These are phyloP conservation scores for Pseudocercospora fuligena DNA, from an alignment of 2,329 filamentous ascomycete species.

Conservation along the genomic window DNA sequence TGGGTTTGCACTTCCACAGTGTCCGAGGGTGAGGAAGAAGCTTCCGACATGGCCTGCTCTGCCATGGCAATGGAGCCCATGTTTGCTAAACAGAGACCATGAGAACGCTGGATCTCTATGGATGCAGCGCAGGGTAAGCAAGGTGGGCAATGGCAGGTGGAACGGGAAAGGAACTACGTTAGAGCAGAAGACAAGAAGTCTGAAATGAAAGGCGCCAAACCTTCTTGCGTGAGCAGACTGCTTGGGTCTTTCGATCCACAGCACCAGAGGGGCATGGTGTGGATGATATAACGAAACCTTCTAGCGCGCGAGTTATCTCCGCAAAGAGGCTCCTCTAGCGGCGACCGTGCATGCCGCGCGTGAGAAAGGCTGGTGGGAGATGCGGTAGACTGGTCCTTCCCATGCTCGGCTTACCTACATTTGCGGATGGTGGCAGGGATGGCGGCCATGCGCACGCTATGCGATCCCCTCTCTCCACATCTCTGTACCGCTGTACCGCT, in stretches of 20 bases:
- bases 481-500: conserved; percentile 2
- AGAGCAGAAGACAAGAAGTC: conserved; percentile 14
- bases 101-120: conserved; percentile 3
- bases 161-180: conserved; percentile 22
- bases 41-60: conserved; percentile 33
- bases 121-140: conserved; percentile 15
- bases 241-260: conserved; percentile 24
- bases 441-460: not conserved
- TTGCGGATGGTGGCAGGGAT: not conserved
- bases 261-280: conserved; percentile 29
- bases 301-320: conserved; percentile 31
- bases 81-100: conserved; percentile 11
- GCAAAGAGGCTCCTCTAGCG: conserved; percentile 16
- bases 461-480: not conserved
- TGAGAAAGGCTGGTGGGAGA: conserved; percentile 1
- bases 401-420: conserved; percentile 17
- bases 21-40: conserved; percentile 38
- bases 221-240: conserved; percentile 7
- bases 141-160: conserved; percentile 13
- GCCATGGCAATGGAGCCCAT: conserved; percentile 35
- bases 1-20: conserved; percentile 31
- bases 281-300: conserved; percentile 26
- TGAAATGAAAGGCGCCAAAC: conserved; percentile 27
- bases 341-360: not conserved
- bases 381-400: not conserved